phyloP scores from a whole-genome alignment of 768 basidiomycete genomes.

The Trametes gibbosa region DNA sequence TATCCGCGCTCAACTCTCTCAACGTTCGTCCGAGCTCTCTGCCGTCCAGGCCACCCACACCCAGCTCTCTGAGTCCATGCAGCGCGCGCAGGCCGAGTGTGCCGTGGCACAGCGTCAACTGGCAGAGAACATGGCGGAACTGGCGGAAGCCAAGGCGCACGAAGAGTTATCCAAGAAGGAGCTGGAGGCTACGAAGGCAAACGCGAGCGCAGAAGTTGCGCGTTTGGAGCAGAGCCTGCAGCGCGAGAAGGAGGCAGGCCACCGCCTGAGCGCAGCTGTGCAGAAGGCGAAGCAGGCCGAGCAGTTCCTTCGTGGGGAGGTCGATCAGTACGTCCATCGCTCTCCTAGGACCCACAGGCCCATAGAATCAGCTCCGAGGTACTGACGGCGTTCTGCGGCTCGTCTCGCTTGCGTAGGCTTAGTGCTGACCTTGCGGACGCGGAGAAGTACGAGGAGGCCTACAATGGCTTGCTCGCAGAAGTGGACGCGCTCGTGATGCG shows the following conservation, averaged over 20 bases:
- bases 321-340: conserved; percentile 54
- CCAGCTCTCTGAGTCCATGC: conserved; percentile 41
- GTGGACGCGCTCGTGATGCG: conserved; percentile 62
- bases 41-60: conserved; percentile 41
- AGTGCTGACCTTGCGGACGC: conserved; percentile 54
- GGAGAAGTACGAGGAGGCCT: conserved; percentile 69
- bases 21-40: conserved; percentile 37
- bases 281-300: conserved; percentile 63
- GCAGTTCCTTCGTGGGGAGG: conserved; percentile 63
- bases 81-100: conserved; percentile 25
- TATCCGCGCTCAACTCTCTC: conserved; percentile 13
- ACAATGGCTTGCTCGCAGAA: conserved; percentile 60
- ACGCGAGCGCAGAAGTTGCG: conserved; percentile 31
- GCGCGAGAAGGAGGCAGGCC: conserved; percentile 37
- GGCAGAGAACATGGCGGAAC: conserved; percentile 20
- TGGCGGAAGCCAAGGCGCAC: conserved; percentile 18
- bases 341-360: too few species aligned
- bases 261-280: conserved; percentile 48
- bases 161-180: conserved; percentile 30
- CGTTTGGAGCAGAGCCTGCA: conserved; percentile 28
- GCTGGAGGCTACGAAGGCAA: conserved; percentile 27
- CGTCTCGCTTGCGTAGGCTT: conserved; percentile 33
- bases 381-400: background rate
- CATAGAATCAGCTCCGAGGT: too few species aligned
- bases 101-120: conserved; percentile 23